Evolutionary conservation across 2,329 filamentous ascomycete species (phyloP).

Genomic region (Fusarium praegraminearum): DNA sequence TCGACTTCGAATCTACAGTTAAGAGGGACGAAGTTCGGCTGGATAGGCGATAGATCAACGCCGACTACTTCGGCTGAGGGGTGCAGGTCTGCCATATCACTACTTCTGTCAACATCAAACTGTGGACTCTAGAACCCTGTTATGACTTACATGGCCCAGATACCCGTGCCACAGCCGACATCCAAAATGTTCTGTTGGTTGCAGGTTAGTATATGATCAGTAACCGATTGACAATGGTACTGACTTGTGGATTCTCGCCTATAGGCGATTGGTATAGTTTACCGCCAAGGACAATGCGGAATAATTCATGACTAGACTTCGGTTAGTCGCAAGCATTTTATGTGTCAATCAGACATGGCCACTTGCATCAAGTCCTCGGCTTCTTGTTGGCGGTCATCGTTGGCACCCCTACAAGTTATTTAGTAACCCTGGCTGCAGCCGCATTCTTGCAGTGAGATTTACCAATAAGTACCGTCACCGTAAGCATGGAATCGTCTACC

Average conservation of each 20-base stretch:
- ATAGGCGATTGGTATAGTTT: conserved; percentile 31
- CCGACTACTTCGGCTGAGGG: conserved; percentile 25
- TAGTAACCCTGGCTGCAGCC: rapidly evolving
- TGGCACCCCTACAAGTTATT: conserved; percentile 13
- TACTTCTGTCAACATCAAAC: background rate
- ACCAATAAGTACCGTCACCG: conserved; percentile 30
- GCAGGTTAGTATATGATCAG: background rate
- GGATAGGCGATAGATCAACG: conserved; percentile 27
- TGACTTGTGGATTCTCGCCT: conserved; percentile 16
- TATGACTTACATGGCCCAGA: conserved; percentile 29
- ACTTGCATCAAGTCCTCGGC: conserved; percentile 33
- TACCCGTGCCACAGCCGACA: conserved; percentile 25
- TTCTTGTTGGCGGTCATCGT: conserved; percentile 33
- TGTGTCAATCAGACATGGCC: background rate
- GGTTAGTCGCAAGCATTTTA: background rate
- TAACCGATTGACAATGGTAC: rapidly evolving
- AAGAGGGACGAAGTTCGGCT: conserved; percentile 14
- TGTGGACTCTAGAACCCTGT: rapidly evolving
- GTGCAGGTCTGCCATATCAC: conserved; percentile 29
- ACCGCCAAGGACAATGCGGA: conserved; percentile 19
- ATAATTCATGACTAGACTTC: conserved; percentile 13
- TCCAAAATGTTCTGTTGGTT: conserved; percentile 5
- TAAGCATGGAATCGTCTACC: conserved; percentile 28
- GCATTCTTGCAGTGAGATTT: rapidly evolving
- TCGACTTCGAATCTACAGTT: conserved; percentile 35